phyloP scores from a whole-genome alignment of 78 protist species.

The Dictyostelium discoideum region DNA sequence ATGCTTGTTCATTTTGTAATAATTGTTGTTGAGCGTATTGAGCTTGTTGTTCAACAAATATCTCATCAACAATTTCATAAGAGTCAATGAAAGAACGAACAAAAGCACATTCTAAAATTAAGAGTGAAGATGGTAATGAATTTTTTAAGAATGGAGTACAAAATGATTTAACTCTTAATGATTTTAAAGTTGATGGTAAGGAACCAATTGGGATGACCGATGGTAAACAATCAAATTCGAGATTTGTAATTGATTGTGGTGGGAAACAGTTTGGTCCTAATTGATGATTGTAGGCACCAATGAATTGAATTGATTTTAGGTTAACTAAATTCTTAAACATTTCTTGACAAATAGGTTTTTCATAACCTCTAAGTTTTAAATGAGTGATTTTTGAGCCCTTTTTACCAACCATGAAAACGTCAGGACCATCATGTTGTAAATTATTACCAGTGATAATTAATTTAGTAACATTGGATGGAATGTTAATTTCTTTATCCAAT shows the following conservation, averaged over 20 bases:
- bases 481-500: not conserved
- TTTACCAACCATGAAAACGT: not conserved
- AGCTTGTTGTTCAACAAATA: not conserved
- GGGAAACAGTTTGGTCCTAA: not conserved
- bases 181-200: not conserved
- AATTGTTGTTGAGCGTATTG: not conserved
- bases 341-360: not conserved
- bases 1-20: not conserved
- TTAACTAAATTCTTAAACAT: not conserved
- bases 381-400: not conserved
- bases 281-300: not conserved
- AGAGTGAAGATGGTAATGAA: not conserved
- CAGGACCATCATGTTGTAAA: not conserved
- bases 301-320: not conserved
- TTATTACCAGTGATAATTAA: not conserved
- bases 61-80: not conserved
- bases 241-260: not conserved
- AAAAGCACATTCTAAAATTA: not conserved
- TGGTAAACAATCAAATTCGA: slow-evolving; percentile 5
- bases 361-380: not conserved
- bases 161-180: not conserved
- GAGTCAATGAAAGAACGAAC: not conserved
- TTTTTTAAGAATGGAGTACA: not conserved
- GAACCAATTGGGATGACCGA: not conserved
- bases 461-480: not conserved